Evolutionary conservation across 208 protist species (phyloP), one percentile per base, ranked within the genome.

Genomic region (Leishmania amazonensis): DNA sequence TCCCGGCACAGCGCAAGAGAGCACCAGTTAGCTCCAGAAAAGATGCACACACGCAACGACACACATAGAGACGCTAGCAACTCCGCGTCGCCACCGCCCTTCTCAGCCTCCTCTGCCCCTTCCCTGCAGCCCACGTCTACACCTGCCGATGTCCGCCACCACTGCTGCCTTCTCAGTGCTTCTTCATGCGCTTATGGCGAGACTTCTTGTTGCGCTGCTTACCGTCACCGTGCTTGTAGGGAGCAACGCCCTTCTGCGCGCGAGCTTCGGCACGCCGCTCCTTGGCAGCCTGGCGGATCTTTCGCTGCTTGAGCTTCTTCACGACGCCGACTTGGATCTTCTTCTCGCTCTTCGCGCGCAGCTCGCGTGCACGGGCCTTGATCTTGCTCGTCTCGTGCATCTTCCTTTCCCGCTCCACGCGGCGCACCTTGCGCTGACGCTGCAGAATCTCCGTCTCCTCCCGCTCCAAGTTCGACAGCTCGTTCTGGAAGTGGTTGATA

Each of bases 291-390:
- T 93, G 89, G 42, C 95, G 83, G 2, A 98, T 83, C 89, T 95
- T 96, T 42, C 87, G 87, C 87, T 95, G 91, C 86, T 98, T 98
- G 40, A 96, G 84, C 82, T 98, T 96, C 86, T 96, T 96, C 54
- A 98, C 85, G 0, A 90, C 86, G 35, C 93, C 93, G 1, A 91
- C 92, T 78, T 96, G 83, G 2, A 98, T 67, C 85, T 94, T 95
- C 86, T 96, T 93, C 81, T 93, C 88, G 21, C 81, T 79, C 91
- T 96, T 96, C 83, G 87, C 85, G 65, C 91, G 86, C 84, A 91
- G 74, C 75, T 96, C 95, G 3, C 87, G 83, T 13, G 71, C 75
- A 6, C 87, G 81, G 62, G 81, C 88, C 87, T 93, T 92, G n/a
- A 83, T 83, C 80, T 87, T 90, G 62, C 94, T 91, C 80, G 75